Conservation (phyloP, 2,329 filamentous ascomycete genomes). For the Trichophyton schoenleinii region DNA sequence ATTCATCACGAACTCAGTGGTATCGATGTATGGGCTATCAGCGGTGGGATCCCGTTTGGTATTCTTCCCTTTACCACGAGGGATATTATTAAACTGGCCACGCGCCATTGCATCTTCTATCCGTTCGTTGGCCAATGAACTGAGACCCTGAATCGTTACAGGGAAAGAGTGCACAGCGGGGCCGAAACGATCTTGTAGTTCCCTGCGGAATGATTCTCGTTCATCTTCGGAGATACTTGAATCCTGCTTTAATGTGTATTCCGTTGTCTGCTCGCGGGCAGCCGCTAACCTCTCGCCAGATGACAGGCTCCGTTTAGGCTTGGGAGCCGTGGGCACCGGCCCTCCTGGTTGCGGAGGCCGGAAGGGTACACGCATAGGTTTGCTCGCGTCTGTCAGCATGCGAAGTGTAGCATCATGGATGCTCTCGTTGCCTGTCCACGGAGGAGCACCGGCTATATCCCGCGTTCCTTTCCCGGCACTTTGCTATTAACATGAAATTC, state of each 20-base stretch:
- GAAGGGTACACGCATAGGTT: conserved; percentile 38
- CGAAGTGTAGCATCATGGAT: conserved; percentile 64
- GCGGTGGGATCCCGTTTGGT: conserved; percentile 64
- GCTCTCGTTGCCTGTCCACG: conserved; percentile 69
- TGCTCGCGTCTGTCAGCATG: conserved; percentile 58
- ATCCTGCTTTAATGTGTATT: conserved; percentile 43
- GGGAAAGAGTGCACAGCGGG: conserved; percentile 62
- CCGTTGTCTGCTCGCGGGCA: conserved; percentile 46
- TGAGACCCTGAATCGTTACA: conserved; percentile 62
- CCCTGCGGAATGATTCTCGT: conserved; percentile 54
- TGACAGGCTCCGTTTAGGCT: conserved; percentile 27
- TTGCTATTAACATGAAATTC: conserved; percentile 18
- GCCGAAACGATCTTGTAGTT: conserved; percentile 70
- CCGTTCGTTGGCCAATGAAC: conserved; percentile 73
- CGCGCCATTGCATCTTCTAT: conserved; percentile 90
- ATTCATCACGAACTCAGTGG: conserved; percentile 96
- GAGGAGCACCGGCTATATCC: conserved; percentile 51
- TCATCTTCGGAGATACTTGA: conserved; percentile 56
- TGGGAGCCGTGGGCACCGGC: conserved; percentile 36
- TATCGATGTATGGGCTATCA: conserved; percentile 82
- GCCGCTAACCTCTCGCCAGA: conserved; percentile 42
- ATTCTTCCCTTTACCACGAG: conserved; percentile 60
- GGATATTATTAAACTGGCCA: conserved; percentile 78
- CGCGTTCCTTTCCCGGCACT: conserved; percentile 57
- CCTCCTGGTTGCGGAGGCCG: conserved; percentile 27